Evolutionary conservation across 495 filamentous ascomycete genomes (phyloP).

Genomic region (Penicillium bovifimosum): DNA sequence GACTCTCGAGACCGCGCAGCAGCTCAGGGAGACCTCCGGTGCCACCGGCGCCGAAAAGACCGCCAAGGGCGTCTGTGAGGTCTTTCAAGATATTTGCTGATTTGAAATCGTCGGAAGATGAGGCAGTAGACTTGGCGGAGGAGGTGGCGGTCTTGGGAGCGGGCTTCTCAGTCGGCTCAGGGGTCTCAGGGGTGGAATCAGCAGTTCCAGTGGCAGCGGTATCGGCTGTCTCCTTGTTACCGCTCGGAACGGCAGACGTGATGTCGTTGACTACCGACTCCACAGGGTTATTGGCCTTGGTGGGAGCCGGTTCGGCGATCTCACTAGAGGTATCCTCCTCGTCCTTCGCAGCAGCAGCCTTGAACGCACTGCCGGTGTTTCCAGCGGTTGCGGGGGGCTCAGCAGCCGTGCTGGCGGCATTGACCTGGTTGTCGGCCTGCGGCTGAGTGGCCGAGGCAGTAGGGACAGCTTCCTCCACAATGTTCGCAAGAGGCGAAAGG

Average conservation of each 20-base stretch:
- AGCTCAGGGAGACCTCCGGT: conserved; percentile 2
- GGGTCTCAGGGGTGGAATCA: not conserved
- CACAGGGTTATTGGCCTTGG: not conserved
- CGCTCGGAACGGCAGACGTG: not conserved
- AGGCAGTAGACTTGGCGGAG: conserved; percentile 3
- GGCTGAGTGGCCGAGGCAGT: not conserved
- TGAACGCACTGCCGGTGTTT: not conserved
- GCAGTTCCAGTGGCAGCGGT: not conserved
- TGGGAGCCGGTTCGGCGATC: not conserved
- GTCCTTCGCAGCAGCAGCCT: not conserved
- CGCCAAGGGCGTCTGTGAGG: not conserved
- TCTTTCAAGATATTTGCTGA: not conserved
- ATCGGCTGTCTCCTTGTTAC: not conserved
- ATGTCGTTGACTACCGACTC: not conserved
- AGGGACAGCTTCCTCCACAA: not conserved
- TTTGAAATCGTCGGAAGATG: conserved; percentile 1
- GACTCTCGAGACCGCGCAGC: conserved; percentile 11
- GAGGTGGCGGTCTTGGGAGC: conserved; percentile 1
- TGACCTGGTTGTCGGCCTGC: conserved; percentile 6
- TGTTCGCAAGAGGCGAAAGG: not conserved
- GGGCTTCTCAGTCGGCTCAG: not conserved
- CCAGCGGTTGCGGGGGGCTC: not conserved
- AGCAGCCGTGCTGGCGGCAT: conserved; percentile 4
- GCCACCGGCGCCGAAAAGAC: conserved; percentile 2
- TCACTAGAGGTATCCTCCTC: conserved; percentile 1